Evolutionary conservation across 2,329 filamentous ascomycete genomes (phyloP).

Genomic region (Teratosphaeria epicoccoides): DNA sequence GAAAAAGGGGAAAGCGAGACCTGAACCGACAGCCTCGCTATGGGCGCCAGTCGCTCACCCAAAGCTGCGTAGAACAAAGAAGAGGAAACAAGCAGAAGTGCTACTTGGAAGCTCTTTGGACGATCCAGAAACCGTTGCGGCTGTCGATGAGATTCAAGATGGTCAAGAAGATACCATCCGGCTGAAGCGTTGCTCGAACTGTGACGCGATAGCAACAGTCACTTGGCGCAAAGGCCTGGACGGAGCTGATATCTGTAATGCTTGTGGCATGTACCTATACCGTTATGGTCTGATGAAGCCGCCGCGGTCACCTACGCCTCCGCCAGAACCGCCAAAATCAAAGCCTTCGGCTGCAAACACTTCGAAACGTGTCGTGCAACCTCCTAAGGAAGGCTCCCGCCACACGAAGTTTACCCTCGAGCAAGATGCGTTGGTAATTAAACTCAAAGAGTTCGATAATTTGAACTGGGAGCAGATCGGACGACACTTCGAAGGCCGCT

Average conservation of each 20-base stretch:
- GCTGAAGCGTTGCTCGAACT: constrained; percentile 19
- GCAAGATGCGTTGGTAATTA: constrained; percentile 27
- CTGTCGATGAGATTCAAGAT: background rate
- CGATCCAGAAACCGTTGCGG: background rate
- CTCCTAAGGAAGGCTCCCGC: background rate
- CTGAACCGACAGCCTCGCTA: constrained; percentile 7
- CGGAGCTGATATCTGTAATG: constrained; percentile 19
- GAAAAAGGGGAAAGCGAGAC: background rate
- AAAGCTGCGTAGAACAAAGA: background rate
- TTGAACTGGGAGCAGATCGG: constrained; percentile 27
- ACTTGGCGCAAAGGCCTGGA: constrained; percentile 19
- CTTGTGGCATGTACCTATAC: constrained; percentile 22
- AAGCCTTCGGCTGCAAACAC: constrained; percentile 9
- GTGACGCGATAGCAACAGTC: constrained; percentile 13
- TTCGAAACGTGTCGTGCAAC: constrained; percentile 5
- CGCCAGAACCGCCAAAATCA: background rate
- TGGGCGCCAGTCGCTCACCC: constrained; percentile 13
- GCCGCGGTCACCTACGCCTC: constrained; percentile 12
- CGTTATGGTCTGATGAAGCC: constrained; percentile 20
- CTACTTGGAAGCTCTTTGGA: background rate
- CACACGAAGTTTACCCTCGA: constrained; percentile 6
- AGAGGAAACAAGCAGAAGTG: background rate
- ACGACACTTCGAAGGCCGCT: constrained; percentile 23
- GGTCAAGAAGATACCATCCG: background rate
- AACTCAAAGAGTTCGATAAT: constrained; percentile 30